Conservation (phyloP, 495 filamentous ascomycete genomes). For the Lasiosphaeriaceae sp. region DNA sequence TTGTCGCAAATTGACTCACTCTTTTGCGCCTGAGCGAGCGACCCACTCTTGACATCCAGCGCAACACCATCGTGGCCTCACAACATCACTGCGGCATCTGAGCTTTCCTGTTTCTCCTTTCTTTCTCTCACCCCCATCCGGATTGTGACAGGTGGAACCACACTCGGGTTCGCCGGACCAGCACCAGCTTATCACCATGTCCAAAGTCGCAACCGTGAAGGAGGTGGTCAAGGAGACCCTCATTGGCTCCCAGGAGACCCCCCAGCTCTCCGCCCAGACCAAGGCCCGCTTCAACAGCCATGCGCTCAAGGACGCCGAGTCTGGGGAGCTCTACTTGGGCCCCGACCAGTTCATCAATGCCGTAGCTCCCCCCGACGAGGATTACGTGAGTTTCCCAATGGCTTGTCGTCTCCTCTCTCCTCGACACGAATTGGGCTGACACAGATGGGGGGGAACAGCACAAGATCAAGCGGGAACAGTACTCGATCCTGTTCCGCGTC, state of each 20-base stretch:
- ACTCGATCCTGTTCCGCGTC: constrained; percentile 84
- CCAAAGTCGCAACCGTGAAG: constrained; percentile 48
- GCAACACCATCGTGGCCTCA: background rate
- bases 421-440: constrained; percentile 18
- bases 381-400: constrained; percentile 69
- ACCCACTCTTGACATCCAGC: background rate
- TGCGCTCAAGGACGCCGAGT: constrained; percentile 68
- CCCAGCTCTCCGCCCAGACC: constrained; percentile 63
- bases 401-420: constrained; percentile 5
- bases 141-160: background rate
- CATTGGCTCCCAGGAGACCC: constrained; percentile 56
- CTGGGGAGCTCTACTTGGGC: constrained; percentile 75
- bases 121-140: background rate
- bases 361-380: constrained; percentile 79
- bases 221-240: constrained; percentile 74
- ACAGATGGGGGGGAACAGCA: constrained; percentile 53
- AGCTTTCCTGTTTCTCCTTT: background rate
- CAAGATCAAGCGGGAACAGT: constrained; percentile 95
- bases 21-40: background rate
- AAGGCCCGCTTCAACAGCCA: constrained; percentile 71
- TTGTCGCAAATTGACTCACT: background rate
- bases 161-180: background rate
- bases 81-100: background rate
- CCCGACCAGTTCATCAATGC: constrained; percentile 84
- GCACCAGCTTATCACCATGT: background rate